Percentiles rank a stretch among this genome's conserved stretches.
These are phyloP conservation scores for Salinomyces thailandicus DNA, from an alignment of 2,329 filamentous ascomycete species.

Conservation along the genomic window DNA sequence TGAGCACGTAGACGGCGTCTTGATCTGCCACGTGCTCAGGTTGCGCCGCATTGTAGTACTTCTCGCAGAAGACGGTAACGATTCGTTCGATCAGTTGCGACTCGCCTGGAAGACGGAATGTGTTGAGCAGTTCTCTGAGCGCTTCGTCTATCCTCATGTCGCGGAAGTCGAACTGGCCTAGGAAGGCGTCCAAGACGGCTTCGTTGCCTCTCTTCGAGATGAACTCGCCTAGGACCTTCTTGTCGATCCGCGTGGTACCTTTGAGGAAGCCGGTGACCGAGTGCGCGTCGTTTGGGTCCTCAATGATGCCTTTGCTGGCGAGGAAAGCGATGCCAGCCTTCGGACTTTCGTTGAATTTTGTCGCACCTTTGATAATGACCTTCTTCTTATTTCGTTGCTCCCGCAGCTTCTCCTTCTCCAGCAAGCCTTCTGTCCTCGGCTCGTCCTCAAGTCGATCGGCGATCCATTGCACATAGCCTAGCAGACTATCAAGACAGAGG, in stretches of 20 bases:
- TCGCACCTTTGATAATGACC: constrained; percentile 75
- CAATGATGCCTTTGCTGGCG: constrained; percentile 74
- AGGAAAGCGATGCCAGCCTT: constrained; percentile 82
- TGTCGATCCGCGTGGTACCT: constrained; percentile 78
- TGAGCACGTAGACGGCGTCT: constrained; percentile 81
- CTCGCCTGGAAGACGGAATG: constrained; percentile 89
- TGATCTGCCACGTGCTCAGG: constrained; percentile 70
- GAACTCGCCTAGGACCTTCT: constrained; percentile 83
- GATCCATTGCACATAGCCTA: constrained; percentile 86
- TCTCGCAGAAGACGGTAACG: constrained; percentile 74
- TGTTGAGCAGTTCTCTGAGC: constrained; percentile 72
- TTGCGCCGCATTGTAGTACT: constrained; percentile 61
- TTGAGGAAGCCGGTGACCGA: constrained; percentile 78
- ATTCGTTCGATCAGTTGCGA: constrained; percentile 88
- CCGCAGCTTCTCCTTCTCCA: constrained; percentile 53
- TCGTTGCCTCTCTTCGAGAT: constrained; percentile 87
- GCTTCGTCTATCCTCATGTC: constrained; percentile 86
- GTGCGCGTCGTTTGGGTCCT: constrained; percentile 60
- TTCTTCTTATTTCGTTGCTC: constrained; percentile 72
- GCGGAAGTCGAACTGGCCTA: constrained; percentile 78
- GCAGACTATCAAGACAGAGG: constrained; percentile 79
- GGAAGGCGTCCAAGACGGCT: constrained; percentile 69
- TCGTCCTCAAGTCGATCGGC: constrained; percentile 71
- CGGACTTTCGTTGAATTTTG: constrained; percentile 90
- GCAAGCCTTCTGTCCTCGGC: constrained; percentile 53